Conservation (phyloP, 2,329 filamentous ascomycete species). For the Trichoderma pleuroti region DNA sequence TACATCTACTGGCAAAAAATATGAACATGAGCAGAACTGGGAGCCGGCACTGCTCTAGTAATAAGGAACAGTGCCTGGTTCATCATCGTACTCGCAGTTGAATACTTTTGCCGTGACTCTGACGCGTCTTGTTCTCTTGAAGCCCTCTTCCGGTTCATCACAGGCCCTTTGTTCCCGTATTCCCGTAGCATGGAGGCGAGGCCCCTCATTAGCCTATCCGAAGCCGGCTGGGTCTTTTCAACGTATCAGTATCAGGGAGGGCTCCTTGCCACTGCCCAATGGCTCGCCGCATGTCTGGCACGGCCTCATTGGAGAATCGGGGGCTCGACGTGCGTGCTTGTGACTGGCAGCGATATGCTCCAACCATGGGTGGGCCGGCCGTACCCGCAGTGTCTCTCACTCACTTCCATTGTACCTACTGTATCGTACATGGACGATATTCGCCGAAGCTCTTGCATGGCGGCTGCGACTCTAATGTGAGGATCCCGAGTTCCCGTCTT, state of each 20-base stretch:
- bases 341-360: slow-evolving; percentile 9
- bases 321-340: neutral
- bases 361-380: neutral
- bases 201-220: neutral
- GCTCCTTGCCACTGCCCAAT: neutral
- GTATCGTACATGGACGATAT: slow-evolving; percentile 4
- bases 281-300: slow-evolving; percentile 3
- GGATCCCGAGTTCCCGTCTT: neutral
- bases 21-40: neutral
- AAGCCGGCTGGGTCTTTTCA: neutral
- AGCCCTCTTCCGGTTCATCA: neutral
- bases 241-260: neutral
- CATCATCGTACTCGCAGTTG: neutral
- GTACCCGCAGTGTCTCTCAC: neutral
- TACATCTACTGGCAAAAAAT: neutral
- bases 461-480: slow-evolving; percentile 10
- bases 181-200: neutral
- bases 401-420: neutral
- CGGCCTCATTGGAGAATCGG: slow-evolving; percentile 8
- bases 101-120: neutral
- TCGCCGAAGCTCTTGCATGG: slow-evolving; percentile 5
- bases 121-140: neutral
- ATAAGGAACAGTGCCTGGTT: neutral
- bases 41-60: neutral
- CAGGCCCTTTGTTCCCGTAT: neutral